phyloP scores from a whole-genome alignment of 352 stramenopile genomes.

The Phytophthora megakarya region DNA sequence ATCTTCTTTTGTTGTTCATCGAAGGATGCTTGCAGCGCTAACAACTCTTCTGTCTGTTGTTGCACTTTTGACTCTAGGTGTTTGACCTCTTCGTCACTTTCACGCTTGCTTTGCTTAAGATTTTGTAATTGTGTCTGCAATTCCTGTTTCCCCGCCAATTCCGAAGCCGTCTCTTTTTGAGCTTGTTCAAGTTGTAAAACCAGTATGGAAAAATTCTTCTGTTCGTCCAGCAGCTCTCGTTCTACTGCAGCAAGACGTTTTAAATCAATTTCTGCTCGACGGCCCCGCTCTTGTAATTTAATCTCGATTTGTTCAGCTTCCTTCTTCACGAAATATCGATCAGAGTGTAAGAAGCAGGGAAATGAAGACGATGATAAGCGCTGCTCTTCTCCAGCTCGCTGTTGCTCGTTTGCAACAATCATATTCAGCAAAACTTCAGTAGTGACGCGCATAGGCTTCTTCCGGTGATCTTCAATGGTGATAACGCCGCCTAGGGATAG shows the following conservation, averaged over 20 bases:
- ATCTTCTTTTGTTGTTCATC: conserved; percentile 40
- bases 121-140: background rate
- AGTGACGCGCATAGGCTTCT: conserved; percentile 8
- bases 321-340: conserved; percentile 45
- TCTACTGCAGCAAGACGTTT: conserved; percentile 69
- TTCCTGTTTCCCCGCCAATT: conserved; percentile 7
- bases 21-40: conserved; percentile 51
- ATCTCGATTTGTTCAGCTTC: conserved; percentile 33
- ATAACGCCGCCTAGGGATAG: conserved; percentile 20
- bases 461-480: background rate
- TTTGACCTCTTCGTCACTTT: conserved; percentile 18
- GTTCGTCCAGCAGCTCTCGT: conserved; percentile 67
- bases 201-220: conserved; percentile 70
- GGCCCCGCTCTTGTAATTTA: conserved; percentile 33
- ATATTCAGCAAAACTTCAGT: conserved; percentile 29
- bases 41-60: conserved; percentile 57
- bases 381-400: conserved; percentile 10
- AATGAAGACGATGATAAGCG: conserved; percentile 30
- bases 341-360: conserved; percentile 56
- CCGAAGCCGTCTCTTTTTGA: conserved; percentile 28
- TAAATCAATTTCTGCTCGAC: conserved; percentile 40
- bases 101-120: conserved; percentile 10
- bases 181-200: conserved; percentile 63
- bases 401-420: conserved; percentile 34
- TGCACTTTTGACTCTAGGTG: conserved; percentile 38